Evolutionary conservation across 345 rosid species (phyloP).

Genomic region (Populus pruinosa): DNA sequence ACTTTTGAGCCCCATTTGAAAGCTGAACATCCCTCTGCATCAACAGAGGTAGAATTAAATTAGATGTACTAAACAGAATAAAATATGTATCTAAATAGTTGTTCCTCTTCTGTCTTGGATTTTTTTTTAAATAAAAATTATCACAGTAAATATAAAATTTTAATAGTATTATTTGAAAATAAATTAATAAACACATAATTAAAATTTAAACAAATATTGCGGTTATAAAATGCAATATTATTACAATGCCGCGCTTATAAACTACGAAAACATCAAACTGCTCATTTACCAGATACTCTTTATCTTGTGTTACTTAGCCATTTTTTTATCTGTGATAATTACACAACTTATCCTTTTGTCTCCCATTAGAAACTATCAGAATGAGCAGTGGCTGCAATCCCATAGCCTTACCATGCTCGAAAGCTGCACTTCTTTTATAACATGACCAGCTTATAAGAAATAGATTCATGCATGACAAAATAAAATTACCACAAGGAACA

Average conservation of each 20-base stretch:
- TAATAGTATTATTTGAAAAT: too few species aligned
- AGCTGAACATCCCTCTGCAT: conserved; percentile 6
- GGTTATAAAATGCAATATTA: too few species aligned
- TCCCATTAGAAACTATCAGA: background rate
- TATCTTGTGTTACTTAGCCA: too few species aligned
- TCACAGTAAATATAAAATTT: too few species aligned
- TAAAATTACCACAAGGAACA: background rate
- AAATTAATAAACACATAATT: too few species aligned
- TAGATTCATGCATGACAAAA: background rate
- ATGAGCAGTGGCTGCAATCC: conserved; percentile 21
- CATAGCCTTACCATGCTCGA: conserved; percentile 4
- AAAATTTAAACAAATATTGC: too few species aligned
- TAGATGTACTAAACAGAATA: background rate
- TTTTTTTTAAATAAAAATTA: too few species aligned
- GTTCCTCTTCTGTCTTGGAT: background rate
- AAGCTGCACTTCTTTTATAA: conserved; percentile 19
- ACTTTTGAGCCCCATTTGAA: background rate
- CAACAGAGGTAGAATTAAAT: background rate
- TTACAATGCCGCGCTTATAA: too few species aligned
- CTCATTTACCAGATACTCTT: too few species aligned
- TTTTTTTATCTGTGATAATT: too few species aligned
- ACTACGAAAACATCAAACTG: too few species aligned
- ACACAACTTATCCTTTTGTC: background rate
- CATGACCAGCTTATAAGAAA: background rate
- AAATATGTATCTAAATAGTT: background rate